Base-by-base conservation (phyloP, 805 yeast species). In the Hanseniaspora hatyaiensis region DNA sequence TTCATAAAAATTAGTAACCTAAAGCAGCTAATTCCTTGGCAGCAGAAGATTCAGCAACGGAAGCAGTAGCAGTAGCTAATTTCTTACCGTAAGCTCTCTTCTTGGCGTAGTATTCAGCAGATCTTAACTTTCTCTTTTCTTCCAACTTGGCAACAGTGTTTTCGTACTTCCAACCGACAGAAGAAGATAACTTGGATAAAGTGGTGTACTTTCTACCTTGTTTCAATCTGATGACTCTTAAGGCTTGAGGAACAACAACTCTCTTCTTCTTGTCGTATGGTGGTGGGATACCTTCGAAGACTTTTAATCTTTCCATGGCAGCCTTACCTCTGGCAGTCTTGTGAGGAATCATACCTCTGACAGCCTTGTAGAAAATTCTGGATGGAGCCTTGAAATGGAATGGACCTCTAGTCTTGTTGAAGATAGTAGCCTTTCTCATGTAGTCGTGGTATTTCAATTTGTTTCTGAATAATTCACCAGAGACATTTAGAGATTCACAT, bases 321-420 rank as follows among this genome's bases (percentile, higher is more conserved):
- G 97, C 97, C 78, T 85, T 83, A 75, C 99, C 99, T 76, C 97
- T 92, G 64, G 97, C 92, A 62, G 98, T 92, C 87, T 92, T 92
- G 88, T 92, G 97, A 70, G 96, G 77, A 66, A 92, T 76, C 99
- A 92, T 92, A 77, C 99, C 99, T 71, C 95, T 84, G 71, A 92
- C 74, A 67, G 99, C 96, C 83, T 92, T 92, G 94, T 88, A 88
- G 75, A 92, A 87, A 75, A 92, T 89, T 77, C 97, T 87, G 57
- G 97, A 88, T 73, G 99, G 99, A 57, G 99, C 99, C 77, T 97
- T 92, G 95, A 92, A 92, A 73, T 92, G 99, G 96, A 89, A 92
- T 68, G 97, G 97, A 78, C 98, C 99, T 72, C 87, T 82, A 67
- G 78, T 82, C 78, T 87, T 87, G 95, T 92, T 92, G 88, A 72